Percentiles rank a stretch among this genome's conserved stretches.
Conservation (phyloP, 2,329 filamentous ascomycete genomes). For the Coleophoma eucalyptorum region DNA sequence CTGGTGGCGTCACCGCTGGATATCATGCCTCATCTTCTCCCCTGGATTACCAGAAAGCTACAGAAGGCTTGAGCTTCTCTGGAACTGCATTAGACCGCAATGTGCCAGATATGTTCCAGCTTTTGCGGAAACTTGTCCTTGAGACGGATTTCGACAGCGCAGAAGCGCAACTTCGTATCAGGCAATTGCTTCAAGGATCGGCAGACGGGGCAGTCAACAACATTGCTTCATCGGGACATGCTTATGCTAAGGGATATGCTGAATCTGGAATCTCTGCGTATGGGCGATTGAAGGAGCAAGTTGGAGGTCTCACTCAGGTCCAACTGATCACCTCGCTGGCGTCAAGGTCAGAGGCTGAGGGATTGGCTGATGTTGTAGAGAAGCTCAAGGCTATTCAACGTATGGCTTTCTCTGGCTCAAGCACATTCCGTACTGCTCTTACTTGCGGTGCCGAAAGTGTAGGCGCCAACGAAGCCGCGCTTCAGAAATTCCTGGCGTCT, state of each 20-base stretch:
- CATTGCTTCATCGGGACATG: conserved; percentile 86
- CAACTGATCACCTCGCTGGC: conserved; percentile 79
- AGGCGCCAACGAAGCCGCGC: conserved; percentile 62
- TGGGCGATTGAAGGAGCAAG: conserved; percentile 74
- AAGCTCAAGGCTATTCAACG: conserved; percentile 85
- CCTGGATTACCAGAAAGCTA: conserved; percentile 62
- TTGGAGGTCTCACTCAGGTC: conserved; percentile 86
- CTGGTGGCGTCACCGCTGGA: conserved; percentile 81
- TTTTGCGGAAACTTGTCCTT: conserved; percentile 73
- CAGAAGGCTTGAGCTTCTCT: conserved; percentile 79
- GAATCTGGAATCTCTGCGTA: conserved; percentile 73
- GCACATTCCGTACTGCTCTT: conserved; percentile 71
- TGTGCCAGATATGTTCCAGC: conserved; percentile 84
- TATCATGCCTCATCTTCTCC: conserved; percentile 83
- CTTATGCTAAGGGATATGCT: conserved; percentile 79
- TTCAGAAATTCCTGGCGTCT: conserved; percentile 66
- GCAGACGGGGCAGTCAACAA: conserved; percentile 89
- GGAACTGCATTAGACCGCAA: conserved; percentile 90
- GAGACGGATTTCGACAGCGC: conserved; percentile 89
- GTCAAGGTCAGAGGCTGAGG: conserved; percentile 64
- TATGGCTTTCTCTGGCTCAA: conserved; percentile 66
- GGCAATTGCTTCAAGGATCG: conserved; percentile 80
- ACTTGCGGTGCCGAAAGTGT: conserved; percentile 80
- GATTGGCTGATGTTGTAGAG: conserved; percentile 68
- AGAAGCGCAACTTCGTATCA: conserved; percentile 76